phyloP scores from a whole-genome alignment of 1,139 yeast genomes.

The Diutina sp. region DNA sequence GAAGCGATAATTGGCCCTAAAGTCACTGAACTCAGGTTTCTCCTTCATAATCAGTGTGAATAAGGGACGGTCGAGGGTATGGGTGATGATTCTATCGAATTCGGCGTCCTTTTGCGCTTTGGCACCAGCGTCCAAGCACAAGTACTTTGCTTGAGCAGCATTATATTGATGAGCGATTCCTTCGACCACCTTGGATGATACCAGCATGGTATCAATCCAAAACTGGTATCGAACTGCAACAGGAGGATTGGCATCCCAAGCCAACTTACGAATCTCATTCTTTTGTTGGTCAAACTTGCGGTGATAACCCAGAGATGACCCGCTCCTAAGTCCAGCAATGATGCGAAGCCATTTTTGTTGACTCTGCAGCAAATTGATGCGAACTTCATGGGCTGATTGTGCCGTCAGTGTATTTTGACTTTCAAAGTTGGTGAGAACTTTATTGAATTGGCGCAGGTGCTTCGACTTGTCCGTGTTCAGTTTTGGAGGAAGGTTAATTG shows the following conservation, averaged over 20 bases:
- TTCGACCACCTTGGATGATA: neutral
- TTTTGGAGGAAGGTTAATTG: constrained; percentile 35
- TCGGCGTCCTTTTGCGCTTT: constrained; percentile 19
- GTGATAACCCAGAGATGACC: constrained; percentile 12
- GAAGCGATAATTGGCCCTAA: constrained; percentile 15
- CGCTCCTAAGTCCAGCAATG: constrained; percentile 8
- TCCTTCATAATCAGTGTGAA: constrained; percentile 15
- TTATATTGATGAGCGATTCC: neutral
- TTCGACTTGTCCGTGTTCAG: constrained; percentile 19
- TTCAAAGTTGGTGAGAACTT: constrained; percentile 21
- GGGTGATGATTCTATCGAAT: constrained; percentile 16
- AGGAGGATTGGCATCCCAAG: constrained; percentile 18
- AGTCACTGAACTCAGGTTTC: constrained; percentile 5
- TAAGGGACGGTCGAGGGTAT: constrained; percentile 18
- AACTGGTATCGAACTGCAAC: neutral
- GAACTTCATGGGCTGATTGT: constrained; percentile 8
- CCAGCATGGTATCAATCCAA: neutral
- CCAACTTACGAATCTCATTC: constrained; percentile 18
- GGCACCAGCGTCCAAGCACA: neutral
- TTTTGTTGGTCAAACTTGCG: constrained; percentile 19
- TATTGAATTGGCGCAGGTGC: constrained; percentile 27
- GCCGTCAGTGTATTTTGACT: constrained; percentile 10
- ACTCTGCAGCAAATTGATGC: constrained; percentile 11
- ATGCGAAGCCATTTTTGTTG: constrained; percentile 19
- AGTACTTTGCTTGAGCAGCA: neutral